A percentile compares a stretch with the other conserved stretches of the same genome.
Conservation (phyloP, 805 yeast species). For the Cyberlindnera maritima region DNA sequence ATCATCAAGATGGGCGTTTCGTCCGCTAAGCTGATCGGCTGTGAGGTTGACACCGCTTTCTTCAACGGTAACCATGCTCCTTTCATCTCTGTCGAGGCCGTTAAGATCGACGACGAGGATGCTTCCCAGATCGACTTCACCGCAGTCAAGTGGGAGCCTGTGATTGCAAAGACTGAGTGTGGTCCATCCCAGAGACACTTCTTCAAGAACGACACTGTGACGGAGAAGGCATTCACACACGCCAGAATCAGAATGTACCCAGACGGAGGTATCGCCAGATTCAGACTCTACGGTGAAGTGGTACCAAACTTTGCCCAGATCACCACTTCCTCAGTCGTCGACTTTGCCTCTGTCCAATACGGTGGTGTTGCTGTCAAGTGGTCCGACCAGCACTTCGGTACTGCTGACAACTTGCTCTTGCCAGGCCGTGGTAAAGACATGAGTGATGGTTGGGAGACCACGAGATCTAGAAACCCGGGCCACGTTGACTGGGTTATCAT, state of each 20-base stretch:
- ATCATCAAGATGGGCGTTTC: conserved; percentile 79
- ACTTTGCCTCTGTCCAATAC: conserved; percentile 75
- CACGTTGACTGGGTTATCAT: conserved; percentile 93
- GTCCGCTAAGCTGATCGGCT: conserved; percentile 73
- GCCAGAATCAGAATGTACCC: conserved; percentile 90
- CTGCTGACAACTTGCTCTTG: conserved; percentile 81
- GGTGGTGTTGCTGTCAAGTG: conserved; percentile 87
- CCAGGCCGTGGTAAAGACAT: conserved; percentile 96
- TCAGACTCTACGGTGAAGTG: conserved; percentile 84
- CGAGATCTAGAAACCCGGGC: conserved; percentile 76
- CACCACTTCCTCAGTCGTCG: conserved; percentile 38
- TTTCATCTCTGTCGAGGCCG: conserved; percentile 78
- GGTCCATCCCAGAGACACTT: conserved; percentile 89
- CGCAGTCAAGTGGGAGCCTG: conserved; percentile 55
- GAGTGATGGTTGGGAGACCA: conserved; percentile 99
- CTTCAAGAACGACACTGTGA: conserved; percentile 58
- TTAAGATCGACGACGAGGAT: conserved; percentile 33
- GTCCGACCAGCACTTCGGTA: conserved; percentile 93
- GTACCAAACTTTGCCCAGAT: conserved; percentile 58
- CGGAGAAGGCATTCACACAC: conserved; percentile 69
- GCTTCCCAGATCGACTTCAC: conserved; percentile 17
- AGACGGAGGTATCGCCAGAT: conserved; percentile 97
- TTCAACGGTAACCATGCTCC: conserved; percentile 98
- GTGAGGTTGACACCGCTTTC: conserved; percentile 90
- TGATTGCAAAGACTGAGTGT: conserved; percentile 73